Conservation (phyloP, 352 stramenopile species). For the Globisporangium canariense region DNA sequence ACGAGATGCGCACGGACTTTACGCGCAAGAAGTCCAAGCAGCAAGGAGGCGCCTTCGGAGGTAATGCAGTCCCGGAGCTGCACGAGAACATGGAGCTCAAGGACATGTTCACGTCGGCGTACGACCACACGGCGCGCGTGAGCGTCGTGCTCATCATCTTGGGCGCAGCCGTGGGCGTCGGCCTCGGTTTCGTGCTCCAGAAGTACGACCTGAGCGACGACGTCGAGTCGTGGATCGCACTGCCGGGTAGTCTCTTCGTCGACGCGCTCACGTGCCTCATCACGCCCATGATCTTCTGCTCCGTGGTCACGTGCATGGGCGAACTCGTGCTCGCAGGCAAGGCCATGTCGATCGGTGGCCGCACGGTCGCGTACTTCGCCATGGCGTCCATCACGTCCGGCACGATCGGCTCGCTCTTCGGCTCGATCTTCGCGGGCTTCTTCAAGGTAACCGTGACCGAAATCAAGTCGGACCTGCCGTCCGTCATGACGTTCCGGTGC, state of each 20-base stretch:
- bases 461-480: constrained; percentile 6
- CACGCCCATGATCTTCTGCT: constrained; percentile 40
- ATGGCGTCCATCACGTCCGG: constrained; percentile 28
- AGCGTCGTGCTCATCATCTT: constrained; percentile 23
- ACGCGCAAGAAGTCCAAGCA: constrained; percentile 20
- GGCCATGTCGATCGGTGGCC: constrained; percentile 28
- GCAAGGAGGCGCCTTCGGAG: background rate
- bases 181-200: constrained; percentile 26
- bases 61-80: background rate
- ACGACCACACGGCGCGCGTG: constrained; percentile 16
- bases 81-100: constrained; percentile 16
- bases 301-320: constrained; percentile 27
- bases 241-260: constrained; percentile 38
- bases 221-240: constrained; percentile 25
- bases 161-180: constrained; percentile 20
- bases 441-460: constrained; percentile 11
- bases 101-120: constrained; percentile 18
- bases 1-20: constrained; percentile 20
- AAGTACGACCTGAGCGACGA: constrained; percentile 18
- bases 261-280: constrained; percentile 49
- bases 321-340: constrained; percentile 36
- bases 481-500: constrained; percentile 44
- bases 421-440: constrained; percentile 24
- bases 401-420: constrained; percentile 30
- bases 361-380: constrained; percentile 29